Evolutionary conservation across 495 filamentous ascomycete genomes (phyloP).

Genomic region (Articulospora tetracladia): DNA sequence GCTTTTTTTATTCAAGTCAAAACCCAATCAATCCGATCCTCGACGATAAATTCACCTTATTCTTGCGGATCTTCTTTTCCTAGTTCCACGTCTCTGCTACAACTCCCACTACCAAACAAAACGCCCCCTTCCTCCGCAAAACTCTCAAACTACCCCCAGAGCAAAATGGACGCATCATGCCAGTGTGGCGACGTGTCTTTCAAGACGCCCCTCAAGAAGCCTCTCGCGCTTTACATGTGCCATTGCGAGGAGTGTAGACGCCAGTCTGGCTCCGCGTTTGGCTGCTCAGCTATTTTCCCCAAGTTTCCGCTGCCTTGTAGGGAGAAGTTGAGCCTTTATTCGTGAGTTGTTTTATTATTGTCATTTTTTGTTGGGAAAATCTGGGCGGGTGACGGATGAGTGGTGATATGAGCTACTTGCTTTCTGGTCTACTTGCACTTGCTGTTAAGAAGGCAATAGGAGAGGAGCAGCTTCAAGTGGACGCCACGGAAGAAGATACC

Average conservation of each 20-base stretch:
- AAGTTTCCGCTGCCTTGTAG: slow-evolving; percentile 45
- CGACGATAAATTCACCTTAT: not conserved
- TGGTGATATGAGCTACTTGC: too few species aligned
- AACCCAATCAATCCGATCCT: too few species aligned
- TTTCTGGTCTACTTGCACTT: too few species aligned
- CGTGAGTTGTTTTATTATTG: slow-evolving; percentile 30
- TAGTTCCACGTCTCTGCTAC: too few species aligned
- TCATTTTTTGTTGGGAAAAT: not conserved
- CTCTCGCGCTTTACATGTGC: slow-evolving; percentile 61
- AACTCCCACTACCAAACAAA: not conserved
- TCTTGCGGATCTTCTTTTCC: too few species aligned
- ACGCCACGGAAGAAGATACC: too few species aligned
- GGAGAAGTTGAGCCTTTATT: slow-evolving; percentile 41
- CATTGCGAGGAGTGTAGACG: slow-evolving; percentile 65
- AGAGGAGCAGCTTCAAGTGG: too few species aligned
- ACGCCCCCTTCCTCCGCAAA: too few species aligned
- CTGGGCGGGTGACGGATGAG: not conserved
- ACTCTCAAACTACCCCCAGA: not conserved
- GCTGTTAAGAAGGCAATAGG: too few species aligned
- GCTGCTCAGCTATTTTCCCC: slow-evolving; percentile 64
- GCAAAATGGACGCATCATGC: slow-evolving; percentile 51
- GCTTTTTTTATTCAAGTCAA: too few species aligned
- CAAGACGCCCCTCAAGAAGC: slow-evolving; percentile 51
- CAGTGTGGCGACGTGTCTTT: slow-evolving; percentile 61
- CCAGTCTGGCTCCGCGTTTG: slow-evolving; percentile 65